These are phyloP conservation scores for Murraya paniculata DNA, from an alignment of 345 rosid species.

Conservation along the genomic window DNA sequence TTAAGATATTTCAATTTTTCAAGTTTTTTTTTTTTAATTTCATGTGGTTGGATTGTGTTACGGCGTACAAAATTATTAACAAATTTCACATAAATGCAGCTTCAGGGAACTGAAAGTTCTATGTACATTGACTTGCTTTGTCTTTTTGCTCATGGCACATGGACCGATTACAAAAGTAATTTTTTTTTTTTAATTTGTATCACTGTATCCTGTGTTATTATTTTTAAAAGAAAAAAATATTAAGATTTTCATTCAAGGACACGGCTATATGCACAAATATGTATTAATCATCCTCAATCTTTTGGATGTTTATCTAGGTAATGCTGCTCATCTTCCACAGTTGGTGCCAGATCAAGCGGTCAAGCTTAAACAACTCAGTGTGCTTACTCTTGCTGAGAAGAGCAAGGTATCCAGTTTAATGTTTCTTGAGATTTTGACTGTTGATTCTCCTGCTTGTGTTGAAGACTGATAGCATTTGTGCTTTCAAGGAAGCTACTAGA, in stretches of 20 bases:
- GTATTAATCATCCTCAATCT: not conserved
- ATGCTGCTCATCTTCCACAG: constrained; percentile 25
- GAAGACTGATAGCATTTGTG: not conserved
- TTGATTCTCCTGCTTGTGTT: not conserved
- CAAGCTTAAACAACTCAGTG: constrained; percentile 46
- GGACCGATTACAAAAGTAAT: constrained; percentile 91
- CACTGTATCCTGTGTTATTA: not conserved
- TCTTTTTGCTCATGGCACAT: constrained; percentile 83
- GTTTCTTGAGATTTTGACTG: not conserved
- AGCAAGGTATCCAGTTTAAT: constrained; percentile 27
- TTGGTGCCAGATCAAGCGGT: constrained; percentile 35
- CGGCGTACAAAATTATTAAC: not conserved
- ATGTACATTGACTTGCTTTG: constrained; percentile 53
- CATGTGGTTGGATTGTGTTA: not conserved
- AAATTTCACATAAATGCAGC: constrained; percentile 46
- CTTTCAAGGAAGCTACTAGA: not conserved
- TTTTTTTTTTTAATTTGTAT: not conserved
- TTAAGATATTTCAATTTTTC: not conserved
- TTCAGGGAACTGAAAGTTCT: constrained; percentile 65
- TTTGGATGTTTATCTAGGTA: constrained; percentile 20
- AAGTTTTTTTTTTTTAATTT: not conserved
- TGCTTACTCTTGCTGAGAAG: constrained; percentile 42
- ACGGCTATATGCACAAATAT: not conserved
- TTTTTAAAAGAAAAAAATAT: not conserved
- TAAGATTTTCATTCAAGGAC: no score